Evolutionary conservation across 2,329 filamentous ascomycete species (phyloP), one percentile per base, ranked within the genome.

Genomic region (Sclerotinia sclerotiorum): DNA sequence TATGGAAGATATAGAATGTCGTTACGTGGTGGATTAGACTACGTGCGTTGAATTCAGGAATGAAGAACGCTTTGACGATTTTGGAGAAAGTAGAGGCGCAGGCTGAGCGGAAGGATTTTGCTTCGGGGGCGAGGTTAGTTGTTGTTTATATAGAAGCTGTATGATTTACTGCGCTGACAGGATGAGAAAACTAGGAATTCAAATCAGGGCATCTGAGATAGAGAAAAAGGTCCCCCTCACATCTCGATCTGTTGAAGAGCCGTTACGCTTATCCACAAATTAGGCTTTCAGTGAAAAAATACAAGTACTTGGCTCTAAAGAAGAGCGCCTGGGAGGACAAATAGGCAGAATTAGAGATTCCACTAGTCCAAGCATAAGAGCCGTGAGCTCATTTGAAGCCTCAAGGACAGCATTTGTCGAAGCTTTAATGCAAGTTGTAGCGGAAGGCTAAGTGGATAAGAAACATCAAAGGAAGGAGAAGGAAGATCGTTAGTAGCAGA

Each of bases 21-120:
- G 87, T 87, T 60, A 82, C 83, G 73, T 86, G 81, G 11, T 85
- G 84, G 24, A 85, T 74, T 4, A 83, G 74, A 66, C 84, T 63
- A 7, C 42, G 21, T 2, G 24, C 54, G 17, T 58, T 29, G 27
- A 5, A 46, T 11, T 56, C 29, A 1, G 42, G 27, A 13, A 58
- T 48, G 4, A 42, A 48, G 24, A 52, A 58, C 24, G 2, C 19
- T 44, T n/a, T 5, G 19, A 52, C 52, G 3, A 66, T 58, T 19
- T 35, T n/a, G 21, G 10, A 11, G 51, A 58, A 66, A 17, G 64
- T 58, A 5, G 64, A 56, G n/a, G 51, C 56, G 15, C 19, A 5
- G 3, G 1, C 11, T 21, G 8, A 3, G 7, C 29, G 61, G 15
- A 55, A 64, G 2, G 49, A 39, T n/a, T 42, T 42, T 2, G 61